A percentile compares a stretch with the other conserved stretches of the same genome.
These are phyloP conservation scores for Diutina siamensis DNA, from an alignment of 1,139 yeast species.

Conservation along the genomic window DNA sequence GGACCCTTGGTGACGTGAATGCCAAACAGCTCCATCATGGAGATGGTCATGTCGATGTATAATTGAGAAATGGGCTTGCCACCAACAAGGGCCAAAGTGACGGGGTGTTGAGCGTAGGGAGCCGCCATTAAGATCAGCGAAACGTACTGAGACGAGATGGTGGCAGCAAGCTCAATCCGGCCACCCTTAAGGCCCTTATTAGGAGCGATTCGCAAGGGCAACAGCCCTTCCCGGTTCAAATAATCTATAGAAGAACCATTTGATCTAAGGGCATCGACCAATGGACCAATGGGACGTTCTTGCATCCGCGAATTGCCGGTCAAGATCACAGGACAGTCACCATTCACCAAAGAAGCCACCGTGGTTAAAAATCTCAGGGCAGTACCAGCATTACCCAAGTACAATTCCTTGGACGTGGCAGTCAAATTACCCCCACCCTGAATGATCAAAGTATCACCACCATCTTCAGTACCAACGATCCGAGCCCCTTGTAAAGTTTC, in stretches of 20 bases:
- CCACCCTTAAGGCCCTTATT: constrained; percentile 80
- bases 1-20: constrained; percentile 60
- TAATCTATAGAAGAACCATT: constrained; percentile 74
- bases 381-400: constrained; percentile 96
- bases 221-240: constrained; percentile 65
- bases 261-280: constrained; percentile 76
- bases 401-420: constrained; percentile 53
- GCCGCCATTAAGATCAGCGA: constrained; percentile 96
- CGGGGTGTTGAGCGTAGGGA: constrained; percentile 85
- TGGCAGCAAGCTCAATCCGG: constrained; percentile 85
- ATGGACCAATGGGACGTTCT: constrained; percentile 93
- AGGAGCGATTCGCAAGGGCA: constrained; percentile 68
- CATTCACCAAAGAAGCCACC: constrained; percentile 67
- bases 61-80: constrained; percentile 95
- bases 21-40: constrained; percentile 91
- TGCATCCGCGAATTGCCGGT: constrained; percentile 98
- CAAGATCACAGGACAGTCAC: constrained; percentile 40
- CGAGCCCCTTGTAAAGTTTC: constrained; percentile 70
- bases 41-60: constrained; percentile 93
- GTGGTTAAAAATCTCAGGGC: constrained; percentile 92
- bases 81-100: constrained; percentile 79
- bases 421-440: constrained; percentile 74
- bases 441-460: constrained; percentile 79
- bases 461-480: constrained; percentile 60
- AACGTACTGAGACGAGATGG: constrained; percentile 94